phyloP scores from a whole-genome alignment of 1,284 basidiomycete species.

The Boletus semigastroideus region DNA sequence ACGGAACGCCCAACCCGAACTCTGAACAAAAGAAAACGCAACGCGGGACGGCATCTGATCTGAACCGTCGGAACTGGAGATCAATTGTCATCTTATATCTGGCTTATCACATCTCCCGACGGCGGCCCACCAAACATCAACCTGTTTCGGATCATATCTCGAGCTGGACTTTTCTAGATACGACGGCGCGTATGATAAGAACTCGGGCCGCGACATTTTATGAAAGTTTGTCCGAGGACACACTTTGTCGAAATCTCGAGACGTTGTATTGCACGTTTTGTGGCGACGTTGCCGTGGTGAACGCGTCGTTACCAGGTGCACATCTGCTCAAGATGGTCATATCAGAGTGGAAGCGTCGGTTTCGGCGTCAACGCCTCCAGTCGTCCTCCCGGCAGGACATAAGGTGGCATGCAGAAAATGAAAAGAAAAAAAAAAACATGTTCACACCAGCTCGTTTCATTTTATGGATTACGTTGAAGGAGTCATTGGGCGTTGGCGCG shows the following conservation, averaged over 20 bases:
- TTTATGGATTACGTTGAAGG: slow-evolving; percentile 10
- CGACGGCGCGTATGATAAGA: too few species aligned
- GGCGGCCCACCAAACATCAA: not conserved
- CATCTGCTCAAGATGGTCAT: slow-evolving; percentile 3
- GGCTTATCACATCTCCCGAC: not conserved
- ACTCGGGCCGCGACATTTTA: not conserved
- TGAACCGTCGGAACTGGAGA: not conserved
- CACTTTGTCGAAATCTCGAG: not conserved
- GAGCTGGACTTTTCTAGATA: too few species aligned
- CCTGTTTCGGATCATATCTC: too few species aligned
- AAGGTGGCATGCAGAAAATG: not conserved
- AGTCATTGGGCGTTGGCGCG: not conserved
- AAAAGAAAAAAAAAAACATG: not conserved
- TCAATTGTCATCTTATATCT: not conserved
- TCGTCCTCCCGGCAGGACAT: not conserved
- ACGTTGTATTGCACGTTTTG: slow-evolving; percentile 1
- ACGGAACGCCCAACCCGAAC: not conserved
- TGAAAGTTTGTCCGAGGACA: slow-evolving; percentile 5
- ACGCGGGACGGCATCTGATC: not conserved
- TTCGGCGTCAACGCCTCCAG: not conserved
- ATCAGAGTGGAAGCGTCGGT: not conserved
- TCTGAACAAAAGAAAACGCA: not conserved
- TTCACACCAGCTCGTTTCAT: slow-evolving; percentile 10
- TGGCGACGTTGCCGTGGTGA: slow-evolving; percentile 16
- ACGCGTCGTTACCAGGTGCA: not conserved